These are phyloP conservation scores for Colletotrichum sp. DNA, from an alignment of 2,329 filamentous ascomycete species.

Conservation along the genomic window DNA sequence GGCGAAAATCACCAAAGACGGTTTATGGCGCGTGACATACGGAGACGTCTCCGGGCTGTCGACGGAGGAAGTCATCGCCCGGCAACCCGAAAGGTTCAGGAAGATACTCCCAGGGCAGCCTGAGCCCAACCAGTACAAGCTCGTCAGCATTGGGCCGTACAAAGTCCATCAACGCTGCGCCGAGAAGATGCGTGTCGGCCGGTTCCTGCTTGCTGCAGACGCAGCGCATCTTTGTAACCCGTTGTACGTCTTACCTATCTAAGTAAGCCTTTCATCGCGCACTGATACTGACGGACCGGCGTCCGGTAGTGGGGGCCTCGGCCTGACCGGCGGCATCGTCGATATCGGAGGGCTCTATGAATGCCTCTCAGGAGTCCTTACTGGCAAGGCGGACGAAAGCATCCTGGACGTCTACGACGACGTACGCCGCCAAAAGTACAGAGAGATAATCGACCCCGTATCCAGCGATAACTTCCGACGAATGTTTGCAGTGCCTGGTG, in stretches of 20 bases:
- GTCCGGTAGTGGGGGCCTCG: slow-evolving; percentile 54
- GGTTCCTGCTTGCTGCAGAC: slow-evolving; percentile 62
- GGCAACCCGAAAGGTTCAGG: slow-evolving; percentile 60
- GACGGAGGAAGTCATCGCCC: slow-evolving; percentile 54
- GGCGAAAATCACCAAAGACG: slow-evolving; percentile 61
- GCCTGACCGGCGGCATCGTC: slow-evolving; percentile 67
- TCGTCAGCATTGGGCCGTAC: slow-evolving; percentile 64
- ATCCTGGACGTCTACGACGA: slow-evolving; percentile 49
- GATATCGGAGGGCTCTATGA: slow-evolving; percentile 67
- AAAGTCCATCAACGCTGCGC: slow-evolving; percentile 66
- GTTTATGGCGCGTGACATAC: slow-evolving; percentile 68
- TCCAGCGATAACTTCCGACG: slow-evolving; percentile 47
- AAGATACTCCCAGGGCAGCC: slow-evolving; percentile 64
- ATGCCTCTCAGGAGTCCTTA: slow-evolving; percentile 53
- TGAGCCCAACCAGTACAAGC: slow-evolving; percentile 60
- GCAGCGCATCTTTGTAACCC: slow-evolving; percentile 63
- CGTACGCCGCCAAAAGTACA: slow-evolving; percentile 48
- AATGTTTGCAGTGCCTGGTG: slow-evolving; percentile 42
- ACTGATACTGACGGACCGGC: not conserved
- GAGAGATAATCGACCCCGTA: slow-evolving; percentile 44
- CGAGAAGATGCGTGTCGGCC: slow-evolving; percentile 58
- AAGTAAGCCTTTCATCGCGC: not conserved
- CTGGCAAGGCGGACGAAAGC: slow-evolving; percentile 43
- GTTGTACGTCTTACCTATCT: slow-evolving; percentile 30
- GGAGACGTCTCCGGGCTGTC: slow-evolving; percentile 60